Evolutionary conservation across 1,284 basidiomycete species (phyloP), one percentile per base, ranked within the genome.

Genomic region (Marasmius fiardii): DNA sequence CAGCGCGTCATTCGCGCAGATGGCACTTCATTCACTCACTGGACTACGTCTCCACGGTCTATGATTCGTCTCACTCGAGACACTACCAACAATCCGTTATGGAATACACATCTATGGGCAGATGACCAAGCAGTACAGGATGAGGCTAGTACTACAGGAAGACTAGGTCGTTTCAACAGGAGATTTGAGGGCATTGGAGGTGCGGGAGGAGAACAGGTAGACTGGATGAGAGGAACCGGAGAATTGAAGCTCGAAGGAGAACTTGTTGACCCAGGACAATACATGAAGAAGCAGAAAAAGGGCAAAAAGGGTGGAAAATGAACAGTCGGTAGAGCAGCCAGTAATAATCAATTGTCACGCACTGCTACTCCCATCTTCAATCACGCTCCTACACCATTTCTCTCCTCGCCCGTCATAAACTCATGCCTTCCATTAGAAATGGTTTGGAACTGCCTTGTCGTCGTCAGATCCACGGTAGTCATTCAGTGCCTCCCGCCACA

Each of bases 11-110:
- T 90, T 55, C 84, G 90, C 61, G 84, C 91, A 0, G 93, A 95
- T 71, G 92, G 92, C n/a, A 88, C 88, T 18, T 90, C 89, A 1
- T 93, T 92, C 69, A 85, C 83, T 1, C 89, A 93, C 62, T 90
- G 86, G 79, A 91, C 89, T 8, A 94, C 93, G 0, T 92, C 92
- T 0, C 93, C 93, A 0, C 83, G 85, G 4, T 87, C 88, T 2
- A 70, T 82, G 43, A 78, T 92, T 43, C 81, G 84, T 43, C 75
- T 93, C 45, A 90, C 91, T 21, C 84, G 92, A 43, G 93, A 95
- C 66, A 86, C 89, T 52, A 92, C 88, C 14, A 95, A 93, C 68
- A 90, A 93, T 68, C 88, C 88, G 10, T 70, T 92, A 23, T 95
- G 85, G 90, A 87, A 88, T 66, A 78, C 83, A 33, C 74, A 75